Evolutionary conservation across 2,329 filamentous ascomycete species (phyloP), one percentile per base, ranked within the genome.

Genomic region (Trichoderma semiorbis): DNA sequence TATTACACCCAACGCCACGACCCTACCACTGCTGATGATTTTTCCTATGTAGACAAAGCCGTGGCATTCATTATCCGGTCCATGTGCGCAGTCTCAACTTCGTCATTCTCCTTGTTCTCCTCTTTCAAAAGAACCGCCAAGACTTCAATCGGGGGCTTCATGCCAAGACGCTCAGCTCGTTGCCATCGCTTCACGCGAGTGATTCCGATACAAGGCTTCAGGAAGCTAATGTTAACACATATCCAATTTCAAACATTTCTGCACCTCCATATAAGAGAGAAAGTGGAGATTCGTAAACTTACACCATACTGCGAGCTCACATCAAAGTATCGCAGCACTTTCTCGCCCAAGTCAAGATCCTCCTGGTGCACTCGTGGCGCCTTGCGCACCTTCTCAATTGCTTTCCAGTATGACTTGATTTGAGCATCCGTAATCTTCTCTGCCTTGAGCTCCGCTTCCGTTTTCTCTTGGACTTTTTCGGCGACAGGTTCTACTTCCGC

Each of bases 261-360:
- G 21, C 11, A 50, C 3, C 62, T 18, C 18, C 12, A 28, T 26
- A n/a, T 34, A 7, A 24, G 28, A 34, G 39, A n/a, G 21, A 12
- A 12, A 36, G 43, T n/a, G 16, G 43, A 18, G 16, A 4, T 7
- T 4, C 5, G 30, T 57, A 43, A 39, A 90, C 93, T 84, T 89
- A 97, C 94, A 71, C 96, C 96, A 80, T 93, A 99, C 78, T 97
- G 93, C 73, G 89, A 93, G 78, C 91, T 96, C 75, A 97, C 92
- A 80, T 99, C 96, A 82, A 96, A 99, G 80, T 97, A 93, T 74
- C 95, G 86, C 77, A 98, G 82, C 30, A 98, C 90, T 85, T 95
- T 97, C 85, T 98, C 95, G 70, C 92, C 86, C 60, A 92, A 75
- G 12, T 85, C 87, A 75, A 98, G 79, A 3, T 86, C 91, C 76